Conservation (phyloP, 805 yeast genomes). For the Yarrowia yakushimensis region DNA sequence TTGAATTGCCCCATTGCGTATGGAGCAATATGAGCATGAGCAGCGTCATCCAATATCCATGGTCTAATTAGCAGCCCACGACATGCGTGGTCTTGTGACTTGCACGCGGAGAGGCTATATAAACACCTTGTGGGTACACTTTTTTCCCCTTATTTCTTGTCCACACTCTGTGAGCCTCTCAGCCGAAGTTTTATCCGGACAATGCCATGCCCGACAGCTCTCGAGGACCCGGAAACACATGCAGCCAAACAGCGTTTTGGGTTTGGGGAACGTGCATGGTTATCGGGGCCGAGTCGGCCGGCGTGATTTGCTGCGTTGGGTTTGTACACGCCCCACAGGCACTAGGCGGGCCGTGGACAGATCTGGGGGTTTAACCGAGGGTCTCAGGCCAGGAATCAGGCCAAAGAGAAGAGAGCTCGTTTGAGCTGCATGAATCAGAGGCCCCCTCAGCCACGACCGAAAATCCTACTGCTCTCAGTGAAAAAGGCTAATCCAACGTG, state of each 20-base stretch:
- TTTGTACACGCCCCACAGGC: not conserved
- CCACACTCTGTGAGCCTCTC: not conserved
- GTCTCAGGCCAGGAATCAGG: no score
- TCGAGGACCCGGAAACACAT: slow-evolving; percentile 4
- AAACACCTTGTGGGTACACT: not conserved
- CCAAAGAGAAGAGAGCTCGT: not conserved
- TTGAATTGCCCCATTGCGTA: not conserved
- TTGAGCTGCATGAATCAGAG: not conserved
- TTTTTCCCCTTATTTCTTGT: not conserved
- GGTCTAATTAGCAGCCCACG: no score
- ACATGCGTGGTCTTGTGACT: not conserved
- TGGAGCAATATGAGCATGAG: no score
- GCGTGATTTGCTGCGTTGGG: slow-evolving; percentile 2
- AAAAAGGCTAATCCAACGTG: slow-evolving; percentile 15
- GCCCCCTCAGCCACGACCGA: not conserved
- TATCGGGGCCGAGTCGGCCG: slow-evolving; percentile 22
- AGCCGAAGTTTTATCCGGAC: slow-evolving; percentile 7
- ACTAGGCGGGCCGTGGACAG: not conserved
- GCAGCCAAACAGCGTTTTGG: not conserved
- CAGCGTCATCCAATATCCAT: no score
- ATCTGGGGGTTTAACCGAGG: not conserved
- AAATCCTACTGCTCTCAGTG: slow-evolving; percentile 10
- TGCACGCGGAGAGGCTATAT: not conserved
- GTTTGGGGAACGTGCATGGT: not conserved
- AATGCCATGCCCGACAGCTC: not conserved